phyloP scores from a whole-genome alignment of 805 yeast genomes.

The Cyberlindnera maclurae region DNA sequence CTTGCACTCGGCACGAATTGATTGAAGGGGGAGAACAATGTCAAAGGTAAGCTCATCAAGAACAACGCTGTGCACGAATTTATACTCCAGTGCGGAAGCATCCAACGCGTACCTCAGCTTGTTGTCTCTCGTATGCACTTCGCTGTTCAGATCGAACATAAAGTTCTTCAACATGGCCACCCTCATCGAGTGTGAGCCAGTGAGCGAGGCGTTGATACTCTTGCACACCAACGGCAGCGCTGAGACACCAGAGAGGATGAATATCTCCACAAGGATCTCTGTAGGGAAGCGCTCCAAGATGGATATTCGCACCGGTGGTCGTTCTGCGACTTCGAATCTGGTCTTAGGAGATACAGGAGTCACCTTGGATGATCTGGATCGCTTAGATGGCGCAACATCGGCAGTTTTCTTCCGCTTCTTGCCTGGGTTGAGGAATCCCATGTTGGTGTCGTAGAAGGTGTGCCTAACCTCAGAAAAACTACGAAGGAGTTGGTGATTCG shows the following conservation, averaged over 20 bases:
- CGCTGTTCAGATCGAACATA: constrained; percentile 15
- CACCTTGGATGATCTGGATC: too few species aligned
- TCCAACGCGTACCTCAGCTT: constrained; percentile 15
- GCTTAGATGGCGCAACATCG: too few species aligned
- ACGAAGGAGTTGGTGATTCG: too few species aligned
- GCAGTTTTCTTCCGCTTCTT: neutral
- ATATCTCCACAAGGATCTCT: constrained; percentile 35
- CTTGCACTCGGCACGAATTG: constrained; percentile 11
- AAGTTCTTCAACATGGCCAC: constrained; percentile 13
- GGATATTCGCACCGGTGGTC: constrained; percentile 2
- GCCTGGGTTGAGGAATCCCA: constrained; percentile 2
- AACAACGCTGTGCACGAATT: constrained; percentile 18
- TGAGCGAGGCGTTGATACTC: constrained; percentile 20
- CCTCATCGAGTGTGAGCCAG: constrained; percentile 23
- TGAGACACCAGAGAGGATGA: constrained; percentile 31
- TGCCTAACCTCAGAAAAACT: too few species aligned
- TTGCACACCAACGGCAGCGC: constrained; percentile 30
- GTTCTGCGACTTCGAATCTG: too few species aligned
- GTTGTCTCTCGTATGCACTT: constrained; percentile 1
- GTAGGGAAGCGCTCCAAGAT: constrained; percentile 32
- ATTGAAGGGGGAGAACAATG: constrained; percentile 20
- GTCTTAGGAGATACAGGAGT: too few species aligned
- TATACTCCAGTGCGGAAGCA: constrained; percentile 12
- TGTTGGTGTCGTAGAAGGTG: neutral
- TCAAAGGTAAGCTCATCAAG: constrained; percentile 21